phyloP scores from a whole-genome alignment of 2,329 filamentous ascomycete species.

The Trichoderma guizhouense region DNA sequence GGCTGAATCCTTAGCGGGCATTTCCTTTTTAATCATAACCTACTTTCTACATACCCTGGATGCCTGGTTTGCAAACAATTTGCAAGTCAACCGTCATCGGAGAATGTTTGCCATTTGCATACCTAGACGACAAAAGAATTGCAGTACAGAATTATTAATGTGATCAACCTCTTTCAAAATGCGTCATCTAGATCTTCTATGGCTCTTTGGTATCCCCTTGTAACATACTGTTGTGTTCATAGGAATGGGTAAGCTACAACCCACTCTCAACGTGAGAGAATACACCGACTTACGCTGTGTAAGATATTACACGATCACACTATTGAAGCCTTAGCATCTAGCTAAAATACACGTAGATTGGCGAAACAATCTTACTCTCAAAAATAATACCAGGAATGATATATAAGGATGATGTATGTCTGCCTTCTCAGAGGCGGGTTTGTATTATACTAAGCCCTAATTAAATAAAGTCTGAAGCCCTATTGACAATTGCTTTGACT shows the following conservation, averaged over 20 bases:
- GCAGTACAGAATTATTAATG: too few relatives aligned
- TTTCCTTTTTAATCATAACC: background rate
- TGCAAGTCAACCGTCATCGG: background rate
- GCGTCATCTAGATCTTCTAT: background rate
- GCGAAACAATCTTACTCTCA: background rate
- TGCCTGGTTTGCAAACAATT: background rate
- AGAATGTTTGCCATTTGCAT: too few relatives aligned
- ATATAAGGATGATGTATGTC: background rate
- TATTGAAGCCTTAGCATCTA: background rate
- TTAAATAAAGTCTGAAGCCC: background rate
- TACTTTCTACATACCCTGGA: background rate
- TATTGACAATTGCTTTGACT: background rate
- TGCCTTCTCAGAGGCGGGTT: background rate
- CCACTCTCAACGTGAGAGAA: background rate
- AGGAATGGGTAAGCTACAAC: background rate
- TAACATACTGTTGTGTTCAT: background rate
- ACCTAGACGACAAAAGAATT: too few relatives aligned
- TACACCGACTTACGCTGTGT: background rate
- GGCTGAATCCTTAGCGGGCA: background rate
- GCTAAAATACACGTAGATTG: background rate
- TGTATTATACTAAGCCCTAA: background rate
- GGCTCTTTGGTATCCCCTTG: background rate
- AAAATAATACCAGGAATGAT: background rate
- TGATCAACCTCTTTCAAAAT: too few relatives aligned
- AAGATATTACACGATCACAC: background rate